Percentiles rank a stretch among this genome's conserved stretches.
phyloP scores from a whole-genome alignment of 345 rosid species.

The rapeseed (Brassica napus) region DNA sequence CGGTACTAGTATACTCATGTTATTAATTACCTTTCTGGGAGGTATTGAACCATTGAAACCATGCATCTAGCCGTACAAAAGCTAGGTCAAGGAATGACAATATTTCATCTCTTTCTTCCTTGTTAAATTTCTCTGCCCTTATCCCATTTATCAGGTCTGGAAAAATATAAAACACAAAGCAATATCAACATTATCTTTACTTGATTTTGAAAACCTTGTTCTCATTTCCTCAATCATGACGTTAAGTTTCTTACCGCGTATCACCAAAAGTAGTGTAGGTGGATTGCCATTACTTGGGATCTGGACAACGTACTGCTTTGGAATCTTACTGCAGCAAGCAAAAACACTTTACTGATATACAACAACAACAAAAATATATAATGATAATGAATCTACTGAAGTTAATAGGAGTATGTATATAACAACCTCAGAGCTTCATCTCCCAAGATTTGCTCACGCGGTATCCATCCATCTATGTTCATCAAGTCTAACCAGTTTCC shows the following conservation, averaged over 20 bases:
- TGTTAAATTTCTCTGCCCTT: slow-evolving; percentile 55
- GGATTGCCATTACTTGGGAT: slow-evolving; percentile 87
- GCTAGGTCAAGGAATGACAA: slow-evolving; percentile 71
- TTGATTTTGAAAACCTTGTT: background rate
- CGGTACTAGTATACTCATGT: background rate
- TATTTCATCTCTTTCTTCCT: slow-evolving; percentile 56
- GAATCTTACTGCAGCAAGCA: slow-evolving; percentile 66
- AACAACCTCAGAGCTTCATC: slow-evolving; percentile 85
- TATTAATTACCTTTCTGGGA: slow-evolving; percentile 60
- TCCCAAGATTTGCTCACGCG: slow-evolving; percentile 82
- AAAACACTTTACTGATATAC: background rate
- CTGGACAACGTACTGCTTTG: slow-evolving; percentile 78
- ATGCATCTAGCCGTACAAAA: slow-evolving; percentile 75
- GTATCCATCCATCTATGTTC: slow-evolving; percentile 97
- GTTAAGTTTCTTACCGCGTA: slow-evolving; percentile 53
- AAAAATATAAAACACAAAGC: background rate
- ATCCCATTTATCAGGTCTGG: slow-evolving; percentile 68
- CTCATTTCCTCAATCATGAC: background rate
- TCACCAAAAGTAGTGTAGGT: slow-evolving; percentile 82
- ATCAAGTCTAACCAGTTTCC: slow-evolving; percentile 96
- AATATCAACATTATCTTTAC: slow-evolving; percentile 6
- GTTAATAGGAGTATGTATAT: slow-evolving; percentile 16
- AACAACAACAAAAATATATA: no score
- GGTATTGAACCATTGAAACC: slow-evolving; percentile 89
- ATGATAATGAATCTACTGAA: background rate